These are phyloP conservation scores for Hyphopichia khmerensis DNA, from an alignment of 1,139 yeast genomes.

Conservation along the genomic window DNA sequence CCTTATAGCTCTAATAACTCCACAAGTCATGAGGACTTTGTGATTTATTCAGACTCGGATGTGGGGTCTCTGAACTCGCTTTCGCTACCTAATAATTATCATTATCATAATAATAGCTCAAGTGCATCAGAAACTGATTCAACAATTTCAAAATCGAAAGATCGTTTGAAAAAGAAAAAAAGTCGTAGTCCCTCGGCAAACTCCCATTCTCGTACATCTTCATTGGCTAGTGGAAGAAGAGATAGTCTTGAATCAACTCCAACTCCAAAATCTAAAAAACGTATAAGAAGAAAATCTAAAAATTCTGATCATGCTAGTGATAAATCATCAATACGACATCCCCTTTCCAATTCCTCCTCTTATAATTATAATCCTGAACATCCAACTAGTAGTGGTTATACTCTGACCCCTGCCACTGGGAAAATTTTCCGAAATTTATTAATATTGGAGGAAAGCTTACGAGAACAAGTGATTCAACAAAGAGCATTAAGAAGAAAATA, in stretches of 20 bases:
- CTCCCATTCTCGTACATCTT: not conserved
- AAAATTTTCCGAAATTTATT: conserved; percentile 77
- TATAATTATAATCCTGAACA: conserved; percentile 11
- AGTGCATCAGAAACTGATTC: conserved; percentile 9
- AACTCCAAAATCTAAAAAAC: conserved; percentile 24
- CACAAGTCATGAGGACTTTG: conserved; percentile 29
- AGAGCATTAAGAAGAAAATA: conserved; percentile 70
- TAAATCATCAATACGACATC: conserved; percentile 16
- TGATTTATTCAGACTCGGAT: conserved; percentile 40
- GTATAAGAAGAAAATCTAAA: conserved; percentile 29
- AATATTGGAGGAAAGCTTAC: conserved; percentile 78
- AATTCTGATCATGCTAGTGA: conserved; percentile 28
- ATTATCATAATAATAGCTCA: conserved; percentile 6
- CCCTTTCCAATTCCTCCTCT: not conserved
- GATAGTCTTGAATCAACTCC: conserved; percentile 17
- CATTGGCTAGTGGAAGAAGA: conserved; percentile 6
- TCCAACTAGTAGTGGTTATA: conserved; percentile 36
- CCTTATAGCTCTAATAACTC: conserved; percentile 19
- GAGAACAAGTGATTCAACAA: conserved; percentile 78
- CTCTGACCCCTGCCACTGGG: conserved; percentile 59
- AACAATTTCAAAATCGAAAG: not conserved
- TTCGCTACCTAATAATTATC: conserved; percentile 10
- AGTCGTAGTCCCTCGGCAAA: not conserved
- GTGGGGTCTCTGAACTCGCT: conserved; percentile 36
- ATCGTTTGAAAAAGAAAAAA: not conserved